Evolutionary conservation across 495 filamentous ascomycete species (phyloP), one percentile per base, ranked within the genome.

Genomic region (Melanomma pulvis-pyrius): DNA sequence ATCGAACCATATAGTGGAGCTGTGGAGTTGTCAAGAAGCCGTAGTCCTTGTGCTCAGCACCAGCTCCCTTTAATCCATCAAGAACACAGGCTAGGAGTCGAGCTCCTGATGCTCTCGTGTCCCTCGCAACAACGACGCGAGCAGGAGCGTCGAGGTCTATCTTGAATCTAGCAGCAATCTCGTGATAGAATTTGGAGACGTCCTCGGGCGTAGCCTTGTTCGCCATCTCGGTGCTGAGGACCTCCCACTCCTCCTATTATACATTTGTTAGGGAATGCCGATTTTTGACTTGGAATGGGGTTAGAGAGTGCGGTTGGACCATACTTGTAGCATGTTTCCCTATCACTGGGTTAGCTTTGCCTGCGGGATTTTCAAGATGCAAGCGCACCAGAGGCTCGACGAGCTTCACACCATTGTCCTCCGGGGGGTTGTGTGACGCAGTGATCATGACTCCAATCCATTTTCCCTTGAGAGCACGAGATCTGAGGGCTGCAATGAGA

Each of bases 361-460:
- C 30, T 7, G 28, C 19, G 54, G 25, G 6, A 17, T 15, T 57
- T 0, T 21, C 7, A 19, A 56, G 8, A 5, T 15, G 2, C 17
- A 9, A 28, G 54, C 84, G 71, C 70, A 88, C 88, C 88, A 96
- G 90, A 13, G 94, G 94, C 78, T 99, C 94, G 68, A 99, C 90
- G 67, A 99, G 83, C 84, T 99, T 99, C 70, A 99, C 91, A 57
- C 94, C 94, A 80, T 99, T 99, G 79, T 99, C 94, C 72, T 89
- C 88, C 2, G 96, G 91, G 39, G 92, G 92, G 79, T 99, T 99
- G 84, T 99, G 94, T 70, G 92, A 96, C 34, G 94, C 94, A 68
- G 94, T 99, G 76, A 99, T 92, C 94, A 99, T 98, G 55, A 99
- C 86, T 75, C 94, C 94, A 75, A 99, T 96, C 71, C 90, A 90